These are phyloP conservation scores for Globisporangium solare DNA, from an alignment of 352 stramenopile species.

Conservation along the genomic window DNA sequence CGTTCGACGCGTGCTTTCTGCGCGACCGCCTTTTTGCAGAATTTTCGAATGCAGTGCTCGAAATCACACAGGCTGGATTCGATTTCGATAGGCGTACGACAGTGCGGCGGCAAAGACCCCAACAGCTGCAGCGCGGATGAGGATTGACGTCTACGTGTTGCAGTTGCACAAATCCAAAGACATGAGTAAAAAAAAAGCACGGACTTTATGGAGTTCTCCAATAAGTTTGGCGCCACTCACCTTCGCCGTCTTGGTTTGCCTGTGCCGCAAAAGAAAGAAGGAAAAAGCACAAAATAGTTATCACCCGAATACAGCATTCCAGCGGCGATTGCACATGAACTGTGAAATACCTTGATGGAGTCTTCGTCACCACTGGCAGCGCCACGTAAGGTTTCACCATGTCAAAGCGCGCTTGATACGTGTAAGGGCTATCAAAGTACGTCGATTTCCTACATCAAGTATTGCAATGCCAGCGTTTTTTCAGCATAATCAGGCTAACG, in stretches of 20 bases:
- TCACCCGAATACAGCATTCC: no score
- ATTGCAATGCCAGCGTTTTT: constrained; percentile 90
- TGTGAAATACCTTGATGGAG: constrained; percentile 2
- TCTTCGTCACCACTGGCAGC: background rate
- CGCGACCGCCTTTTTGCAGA: no score
- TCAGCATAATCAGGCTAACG: constrained; percentile 89
- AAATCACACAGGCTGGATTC: constrained; percentile 14
- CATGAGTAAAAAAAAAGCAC: background rate
- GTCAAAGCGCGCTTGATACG: constrained; percentile 9
- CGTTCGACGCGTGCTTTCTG: no score
- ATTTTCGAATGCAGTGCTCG: no score
- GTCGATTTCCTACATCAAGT: constrained; percentile 91
- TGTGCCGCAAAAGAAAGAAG: no score
- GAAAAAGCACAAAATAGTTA: no score
- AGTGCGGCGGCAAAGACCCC: constrained; percentile 11
- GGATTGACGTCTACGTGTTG: constrained; percentile 5
- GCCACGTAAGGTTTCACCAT: constrained; percentile 8
- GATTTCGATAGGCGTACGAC: constrained; percentile 13
- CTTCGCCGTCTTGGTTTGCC: background rate
- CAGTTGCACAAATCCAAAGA: background rate
- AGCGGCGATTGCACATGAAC: constrained; percentile 42
- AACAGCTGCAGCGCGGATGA: constrained; percentile 11
- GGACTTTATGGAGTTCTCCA: background rate
- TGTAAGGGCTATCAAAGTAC: constrained; percentile 31
- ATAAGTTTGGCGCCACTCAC: constrained; percentile 77